Evolutionary conservation across 2,329 filamentous ascomycete species (phyloP), one percentile per base, ranked within the genome.

Genomic region (Ceratocystis alfenasii): DNA sequence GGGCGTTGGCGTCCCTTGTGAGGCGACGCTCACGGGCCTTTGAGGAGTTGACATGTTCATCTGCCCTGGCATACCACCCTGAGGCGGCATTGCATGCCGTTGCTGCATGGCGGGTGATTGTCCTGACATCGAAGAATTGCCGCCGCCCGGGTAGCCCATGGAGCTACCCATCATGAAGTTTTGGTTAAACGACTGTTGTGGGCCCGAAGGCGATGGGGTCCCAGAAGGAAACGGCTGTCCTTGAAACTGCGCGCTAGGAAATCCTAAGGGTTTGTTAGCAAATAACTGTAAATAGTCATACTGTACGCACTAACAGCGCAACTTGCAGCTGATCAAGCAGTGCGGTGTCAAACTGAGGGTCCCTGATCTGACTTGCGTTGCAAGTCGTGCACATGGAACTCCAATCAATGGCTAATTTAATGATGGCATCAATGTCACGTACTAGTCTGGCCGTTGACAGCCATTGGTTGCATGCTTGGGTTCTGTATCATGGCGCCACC

Each of bases 401-500:
- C 53, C 12, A 30, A 7, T 28, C 8, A n/a, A 15, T n/a, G 15
- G 53, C 28, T 2, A 15, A 5, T 4, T 0, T 7, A n/a, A 57
- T 33, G 10, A 17, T 15, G 25, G 20, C 1, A 2, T 28, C 30
- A n/a, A 53, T 36, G 25, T 50, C 25, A 63, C 46, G 12, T 63
- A 63, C 62, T 63, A 36, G 57, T 28, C 41, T 65, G 65, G 53
- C 82, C 81, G 77, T 83, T 84, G 69, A 79, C 75, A 70, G 77
- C 76, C 80, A 84, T 83, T 73, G 81, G 81, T 69, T 78, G 79
- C 81, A 84, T 83, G 72, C 76, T 79, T 70, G 81, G 74, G 73
- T 80, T 83, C 75, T 82, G 83, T 83, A 86, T 85, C 82, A 86
- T 85, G 72, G 33, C 8, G 8, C 79, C 81, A 74, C 77, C 78